phyloP scores from a whole-genome alignment of 257 asterid species.

The Jasminum sambac region DNA sequence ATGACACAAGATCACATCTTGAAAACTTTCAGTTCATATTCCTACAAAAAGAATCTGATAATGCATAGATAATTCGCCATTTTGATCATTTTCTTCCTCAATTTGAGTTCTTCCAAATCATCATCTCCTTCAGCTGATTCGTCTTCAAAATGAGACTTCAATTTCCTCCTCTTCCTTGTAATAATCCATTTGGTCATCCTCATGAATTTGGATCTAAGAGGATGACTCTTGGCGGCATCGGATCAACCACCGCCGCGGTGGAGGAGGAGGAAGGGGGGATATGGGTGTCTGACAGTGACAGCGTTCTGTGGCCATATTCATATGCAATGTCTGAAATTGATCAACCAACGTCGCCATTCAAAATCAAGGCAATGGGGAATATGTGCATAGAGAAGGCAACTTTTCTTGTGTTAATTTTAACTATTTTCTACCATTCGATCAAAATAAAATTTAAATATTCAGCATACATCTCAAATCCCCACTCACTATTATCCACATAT shows the following conservation, averaged over 20 bases:
- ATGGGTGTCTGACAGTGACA: background rate
- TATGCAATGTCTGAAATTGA: background rate
- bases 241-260: slow-evolving; percentile 4
- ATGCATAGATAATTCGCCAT: background rate
- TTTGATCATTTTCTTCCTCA: background rate
- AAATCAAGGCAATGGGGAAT: background rate
- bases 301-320: background rate
- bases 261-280: background rate
- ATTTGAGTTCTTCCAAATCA: background rate
- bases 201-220: background rate
- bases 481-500: too few relatives aligned
- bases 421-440: too few relatives aligned
- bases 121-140: background rate
- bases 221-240: background rate
- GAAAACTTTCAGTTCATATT: background rate
- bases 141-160: background rate
- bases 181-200: background rate
- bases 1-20: background rate
- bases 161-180: background rate
- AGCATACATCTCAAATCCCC: too few relatives aligned
- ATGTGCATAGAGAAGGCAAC: background rate
- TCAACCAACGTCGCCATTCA: background rate
- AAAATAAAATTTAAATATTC: too few relatives aligned
- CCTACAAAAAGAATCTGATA: background rate
- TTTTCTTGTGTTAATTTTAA: background rate